Evolutionary conservation across 2,329 filamentous ascomycete species (phyloP), one percentile per base, ranked within the genome.

Genomic region (Pseudogymnoascus sp.): DNA sequence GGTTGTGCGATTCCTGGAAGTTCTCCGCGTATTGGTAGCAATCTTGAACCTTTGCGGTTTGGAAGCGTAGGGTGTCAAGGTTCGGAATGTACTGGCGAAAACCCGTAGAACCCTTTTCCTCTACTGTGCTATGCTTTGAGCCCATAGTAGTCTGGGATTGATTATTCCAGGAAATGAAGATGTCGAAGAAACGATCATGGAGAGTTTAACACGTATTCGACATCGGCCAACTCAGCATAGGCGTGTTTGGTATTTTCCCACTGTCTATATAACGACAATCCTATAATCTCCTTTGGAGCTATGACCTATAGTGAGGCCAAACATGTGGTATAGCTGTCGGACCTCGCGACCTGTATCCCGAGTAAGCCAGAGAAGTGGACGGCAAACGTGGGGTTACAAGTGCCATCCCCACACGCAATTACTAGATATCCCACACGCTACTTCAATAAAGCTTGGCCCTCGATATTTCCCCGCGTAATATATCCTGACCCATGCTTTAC

Each of bases 61-160:
- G 81, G 74, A 89, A 89, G 36, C 86, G 82, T 12, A 81, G 80
- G 28, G 75, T 78, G 65, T 68, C 78, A 58, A 89, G 77, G 67
- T 89, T 84, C 0, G 85, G 86, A 12, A 89, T 75, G 68, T 83
- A 81, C 61, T 81, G 74, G 61, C 85, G 81, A 68, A 84, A 87
- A 3, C 25, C 63, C 1, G 66, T 41, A 14, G 70, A 68, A 14
- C 66, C 67, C 59, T 70, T 65, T 11, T 39, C 58, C n/a, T 33
- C 25, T 53, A 12, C 5, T 33, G 12, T 18, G 3, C 47, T 2
- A 14, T 18, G 22, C 43, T 15, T 18, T 53, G 47, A 53, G 28
- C 25, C 47, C 47, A 53, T 53, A 33, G n/a, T 33, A 53, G 5
- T 8, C 6, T 25, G n/a, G 28, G 47, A 14, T 53, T 2, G 25